phyloP scores from a whole-genome alignment of 1,284 basidiomycete species.

The Afroboletus lepidellus region DNA sequence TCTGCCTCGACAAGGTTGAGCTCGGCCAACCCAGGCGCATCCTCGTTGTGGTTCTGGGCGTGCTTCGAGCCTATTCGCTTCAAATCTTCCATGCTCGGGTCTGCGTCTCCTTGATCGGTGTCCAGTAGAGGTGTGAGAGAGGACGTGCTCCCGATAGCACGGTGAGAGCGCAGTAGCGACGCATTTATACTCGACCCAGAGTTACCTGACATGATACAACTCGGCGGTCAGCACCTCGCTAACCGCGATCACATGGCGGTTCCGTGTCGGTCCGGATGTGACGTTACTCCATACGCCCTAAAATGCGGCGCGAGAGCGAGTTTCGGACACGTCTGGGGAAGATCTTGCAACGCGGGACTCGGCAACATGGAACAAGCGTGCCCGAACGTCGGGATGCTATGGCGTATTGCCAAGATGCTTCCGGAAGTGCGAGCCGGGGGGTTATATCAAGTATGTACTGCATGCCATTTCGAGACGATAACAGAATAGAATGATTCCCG shows the following conservation, averaged over 20 bases:
- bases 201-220: background rate
- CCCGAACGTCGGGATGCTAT: background rate
- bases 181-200: conserved; percentile 21
- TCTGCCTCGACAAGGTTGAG: conserved; percentile 19
- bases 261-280: background rate
- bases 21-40: background rate
- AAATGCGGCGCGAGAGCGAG: background rate
- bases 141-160: conserved; percentile 9
- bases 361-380: background rate
- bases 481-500: too few species aligned
- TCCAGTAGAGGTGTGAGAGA: conserved; percentile 16
- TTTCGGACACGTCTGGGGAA: background rate
- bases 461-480: too few species aligned
- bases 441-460: too few species aligned
- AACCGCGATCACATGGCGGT: background rate
- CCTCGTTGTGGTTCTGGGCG: conserved; percentile 4
- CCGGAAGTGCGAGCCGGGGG: too few species aligned
- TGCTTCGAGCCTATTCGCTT: conserved; percentile 5
- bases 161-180: background rate
- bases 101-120: conserved; percentile 1
- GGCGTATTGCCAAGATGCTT: too few species aligned
- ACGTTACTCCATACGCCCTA: background rate
- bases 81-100: conserved; percentile 13
- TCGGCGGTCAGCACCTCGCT: background rate
- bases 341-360: background rate